Percentiles rank a stretch among this genome's conserved stretches.
Evolutionary conservation across 1,284 basidiomycete genomes (phyloP).

Genomic region (Chiua sp.): DNA sequence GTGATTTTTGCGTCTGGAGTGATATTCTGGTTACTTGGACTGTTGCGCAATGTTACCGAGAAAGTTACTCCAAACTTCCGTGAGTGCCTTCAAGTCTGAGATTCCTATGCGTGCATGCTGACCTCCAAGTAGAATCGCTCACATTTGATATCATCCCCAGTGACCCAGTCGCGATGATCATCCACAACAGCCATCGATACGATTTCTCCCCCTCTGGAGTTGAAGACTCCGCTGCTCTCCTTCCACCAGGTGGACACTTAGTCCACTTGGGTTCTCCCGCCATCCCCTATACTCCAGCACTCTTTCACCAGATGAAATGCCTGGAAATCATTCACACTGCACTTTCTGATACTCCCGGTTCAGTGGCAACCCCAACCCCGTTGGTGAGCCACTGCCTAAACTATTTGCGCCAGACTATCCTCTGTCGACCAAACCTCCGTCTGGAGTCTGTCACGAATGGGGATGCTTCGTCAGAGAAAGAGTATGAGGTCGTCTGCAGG

Average conservation of each 20-base stretch:
- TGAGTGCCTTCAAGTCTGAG: not conserved
- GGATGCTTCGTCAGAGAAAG: conserved; percentile 5
- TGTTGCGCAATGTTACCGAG: not conserved
- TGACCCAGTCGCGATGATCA: conserved; percentile 5
- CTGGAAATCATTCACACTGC: conserved; percentile 26
- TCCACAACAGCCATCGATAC: conserved; percentile 7
- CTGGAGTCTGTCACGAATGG: conserved; percentile 10
- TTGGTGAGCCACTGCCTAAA: conserved; percentile 36
- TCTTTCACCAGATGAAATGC: conserved; percentile 40
- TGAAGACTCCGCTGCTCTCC: conserved; percentile 8
- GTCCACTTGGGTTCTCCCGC: conserved; percentile 13
- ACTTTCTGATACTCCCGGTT: conserved; percentile 1
- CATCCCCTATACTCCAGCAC: conserved; percentile 29
- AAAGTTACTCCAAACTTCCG: not conserved
- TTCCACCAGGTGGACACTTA: conserved; percentile 11
- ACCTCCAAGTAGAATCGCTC: not conserved
- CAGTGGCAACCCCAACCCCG: conserved; percentile 3
- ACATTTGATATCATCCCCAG: conserved; percentile 2
- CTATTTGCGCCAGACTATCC: conserved; percentile 35
- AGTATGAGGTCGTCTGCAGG: conserved; percentile 16
- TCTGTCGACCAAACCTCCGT: conserved; percentile 29
- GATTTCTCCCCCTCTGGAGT: not conserved
- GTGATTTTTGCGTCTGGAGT: not conserved
- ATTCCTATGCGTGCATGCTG: too few species aligned
- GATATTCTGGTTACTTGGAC: not conserved